Base-by-base conservation (phyloP, 2,329 filamentous ascomycete genomes). In the Endoconidiophora laricicola region DNA sequence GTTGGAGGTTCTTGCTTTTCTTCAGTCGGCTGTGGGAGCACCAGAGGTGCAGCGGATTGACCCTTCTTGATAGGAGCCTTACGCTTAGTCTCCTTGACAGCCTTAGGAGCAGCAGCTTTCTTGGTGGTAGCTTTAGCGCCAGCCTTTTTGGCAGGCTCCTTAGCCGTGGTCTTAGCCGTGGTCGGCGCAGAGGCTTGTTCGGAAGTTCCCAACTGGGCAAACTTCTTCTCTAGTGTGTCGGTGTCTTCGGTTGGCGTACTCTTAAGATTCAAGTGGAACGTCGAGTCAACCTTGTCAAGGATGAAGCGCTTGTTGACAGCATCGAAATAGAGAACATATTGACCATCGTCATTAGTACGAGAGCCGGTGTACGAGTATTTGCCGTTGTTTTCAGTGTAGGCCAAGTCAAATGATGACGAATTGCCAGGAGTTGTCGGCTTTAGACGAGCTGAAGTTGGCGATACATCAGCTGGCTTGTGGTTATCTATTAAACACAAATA, bases 261-360 rank as follows among this genome's bases (percentile, higher is more conserved):
- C 48, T 76, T 78, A 49, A 94, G 66, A 63, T 94, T 95, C 81
- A 94, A 88, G 59, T 86, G 81, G 65, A 94, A 83, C 38, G 80
- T 79, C n/a, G 80, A 82, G 60, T 86, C 78, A 49, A 95, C 69
- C 47, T 78, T 79, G 66, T 95, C 86, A 49, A 95, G 72, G 24
- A 91, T 78, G 56, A 91, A 91, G 50, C 74, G 81, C 59, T 90
- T 78, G 48, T 77, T 78, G 16, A 71, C 68, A 6, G 81, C 72
- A 62, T 94, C 84, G 60, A 90, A 91, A 52, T 90, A 74, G 47
- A 94, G 72, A 37, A 80, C 74, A 59, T 76, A 80, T 60, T 79
- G 72, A 50, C 67, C 69, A 51, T 73, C 69, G 52, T 72, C 70
- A 22, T 69, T 71, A 49, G 71, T 71, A 48, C 78, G 71, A 2